Evolutionary conservation across 345 rosid species (phyloP).

Genomic region (Bruguiera gymnorhiza): DNA sequence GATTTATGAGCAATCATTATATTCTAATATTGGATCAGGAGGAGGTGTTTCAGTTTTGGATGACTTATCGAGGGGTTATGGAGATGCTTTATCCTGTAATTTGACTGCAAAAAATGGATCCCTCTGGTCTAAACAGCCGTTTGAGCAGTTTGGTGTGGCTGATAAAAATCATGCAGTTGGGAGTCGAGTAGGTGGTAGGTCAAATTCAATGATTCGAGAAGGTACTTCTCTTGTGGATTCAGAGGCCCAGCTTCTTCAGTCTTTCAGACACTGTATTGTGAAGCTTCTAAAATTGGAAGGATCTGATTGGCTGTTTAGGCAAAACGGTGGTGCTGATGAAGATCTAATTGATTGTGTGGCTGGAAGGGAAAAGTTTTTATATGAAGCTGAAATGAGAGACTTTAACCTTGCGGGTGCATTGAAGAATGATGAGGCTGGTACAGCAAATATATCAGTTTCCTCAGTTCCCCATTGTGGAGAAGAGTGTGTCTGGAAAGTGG

Average conservation of each 20-base stretch:
- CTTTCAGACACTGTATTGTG: slow-evolving; percentile 69
- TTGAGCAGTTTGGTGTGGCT: slow-evolving; percentile 90
- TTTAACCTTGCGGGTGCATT: slow-evolving; percentile 33
- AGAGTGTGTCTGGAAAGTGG: slow-evolving; percentile 82
- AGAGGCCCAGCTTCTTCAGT: slow-evolving; percentile 77
- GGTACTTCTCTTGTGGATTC: slow-evolving; percentile 45
- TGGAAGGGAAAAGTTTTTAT: slow-evolving; percentile 73
- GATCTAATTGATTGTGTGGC: slow-evolving; percentile 87
- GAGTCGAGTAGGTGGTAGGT: slow-evolving; percentile 45
- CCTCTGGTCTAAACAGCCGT: slow-evolving; percentile 94
- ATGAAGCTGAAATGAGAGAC: slow-evolving; percentile 73
- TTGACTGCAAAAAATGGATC: slow-evolving; percentile 55
- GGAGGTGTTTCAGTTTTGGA: slow-evolving; percentile 49
- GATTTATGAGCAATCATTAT: slow-evolving; percentile 46
- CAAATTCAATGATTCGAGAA: slow-evolving; percentile 40
- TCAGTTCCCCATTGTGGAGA: slow-evolving; percentile 93
- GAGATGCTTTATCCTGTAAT: slow-evolving; percentile 35
- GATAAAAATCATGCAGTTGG: slow-evolving; percentile 51
- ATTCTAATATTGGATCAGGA: slow-evolving; percentile 51
- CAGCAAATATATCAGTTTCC: slow-evolving; percentile 36
- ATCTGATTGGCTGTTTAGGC: slow-evolving; percentile 91
- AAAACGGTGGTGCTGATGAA: slow-evolving; percentile 84
- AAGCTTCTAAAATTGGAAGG: slow-evolving; percentile 87
- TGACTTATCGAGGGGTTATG: slow-evolving; percentile 45
- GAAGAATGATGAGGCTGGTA: slow-evolving; percentile 31